phyloP scores from a whole-genome alignment of 1,284 basidiomycete genomes.

The Sanguinoderma infundibulare region DNA sequence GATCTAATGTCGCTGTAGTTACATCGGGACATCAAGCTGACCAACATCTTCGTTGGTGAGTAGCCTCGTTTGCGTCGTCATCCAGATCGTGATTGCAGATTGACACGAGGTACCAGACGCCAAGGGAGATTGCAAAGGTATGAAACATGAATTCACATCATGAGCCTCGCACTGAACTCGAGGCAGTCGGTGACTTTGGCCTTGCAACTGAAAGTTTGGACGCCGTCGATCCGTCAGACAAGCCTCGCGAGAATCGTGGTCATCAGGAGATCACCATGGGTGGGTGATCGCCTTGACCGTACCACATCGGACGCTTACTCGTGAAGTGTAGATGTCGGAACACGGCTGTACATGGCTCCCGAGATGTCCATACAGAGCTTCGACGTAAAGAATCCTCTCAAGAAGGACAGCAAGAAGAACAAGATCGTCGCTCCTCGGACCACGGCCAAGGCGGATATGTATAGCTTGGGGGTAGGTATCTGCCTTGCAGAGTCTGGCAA shows the following conservation, averaged over 20 bases:
- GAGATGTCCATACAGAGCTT: slow-evolving; percentile 52
- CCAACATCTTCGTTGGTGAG: slow-evolving; percentile 89
- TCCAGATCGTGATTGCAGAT: not conserved
- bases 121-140: slow-evolving; percentile 89
- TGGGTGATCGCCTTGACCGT: slow-evolving; percentile 29
- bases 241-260: slow-evolving; percentile 40
- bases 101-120: slow-evolving; percentile 56
- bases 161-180: not conserved
- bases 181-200: slow-evolving; percentile 88
- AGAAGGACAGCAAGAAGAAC: slow-evolving; percentile 42
- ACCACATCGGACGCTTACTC: not conserved
- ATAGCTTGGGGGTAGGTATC: slow-evolving; percentile 78
- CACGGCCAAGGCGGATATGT: slow-evolving; percentile 92
- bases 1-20: slow-evolving; percentile 47
- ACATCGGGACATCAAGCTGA: slow-evolving; percentile 92
- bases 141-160: not conserved
- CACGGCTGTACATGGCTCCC: slow-evolving; percentile 91
- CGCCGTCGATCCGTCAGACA: slow-evolving; percentile 70
- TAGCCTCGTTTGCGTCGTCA: slow-evolving; percentile 4
- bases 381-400: slow-evolving; percentile 42
- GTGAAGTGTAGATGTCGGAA: slow-evolving; percentile 77
- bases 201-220: slow-evolving; percentile 85
- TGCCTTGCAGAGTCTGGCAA: not conserved
- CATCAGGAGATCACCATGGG: slow-evolving; percentile 78
- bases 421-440: slow-evolving; percentile 55